A percentile compares a stretch with the other conserved stretches of the same genome.
These are phyloP conservation scores for Penicillium sp. DNA, from an alignment of 2,329 filamentous ascomycete species.

Conservation along the genomic window DNA sequence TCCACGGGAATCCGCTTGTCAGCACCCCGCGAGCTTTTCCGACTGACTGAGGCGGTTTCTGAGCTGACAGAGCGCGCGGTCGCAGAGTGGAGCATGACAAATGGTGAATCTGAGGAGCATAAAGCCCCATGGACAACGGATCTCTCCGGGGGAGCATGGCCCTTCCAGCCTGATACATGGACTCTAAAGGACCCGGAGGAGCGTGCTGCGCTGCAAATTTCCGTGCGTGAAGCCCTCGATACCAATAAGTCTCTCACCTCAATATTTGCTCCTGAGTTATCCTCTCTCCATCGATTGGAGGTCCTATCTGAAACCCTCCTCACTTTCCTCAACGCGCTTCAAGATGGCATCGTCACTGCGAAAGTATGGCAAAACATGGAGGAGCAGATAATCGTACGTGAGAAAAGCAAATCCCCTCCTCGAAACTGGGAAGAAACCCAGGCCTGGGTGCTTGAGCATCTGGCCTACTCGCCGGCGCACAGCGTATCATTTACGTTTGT, in stretches of 20 bases:
- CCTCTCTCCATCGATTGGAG: constrained; percentile 70
- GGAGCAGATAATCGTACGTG: constrained; percentile 52
- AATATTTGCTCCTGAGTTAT: constrained; percentile 62
- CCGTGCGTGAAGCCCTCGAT: constrained; percentile 68
- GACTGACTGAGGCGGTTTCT: constrained; percentile 78
- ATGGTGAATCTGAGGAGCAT: constrained; percentile 37
- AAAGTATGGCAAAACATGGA: constrained; percentile 70
- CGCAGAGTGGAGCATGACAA: constrained; percentile 63
- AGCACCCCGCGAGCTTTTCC: constrained; percentile 84
- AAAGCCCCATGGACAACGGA: constrained; percentile 53
- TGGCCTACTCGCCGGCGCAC: constrained; percentile 71
- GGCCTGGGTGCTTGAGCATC: constrained; percentile 67
- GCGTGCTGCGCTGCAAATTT: constrained; percentile 46
- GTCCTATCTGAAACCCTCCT: constrained; percentile 69
- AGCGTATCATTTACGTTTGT: constrained; percentile 89
- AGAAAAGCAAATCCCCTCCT: constrained; percentile 51
- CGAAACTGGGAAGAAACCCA: constrained; percentile 56
- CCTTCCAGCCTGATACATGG: constrained; percentile 57
- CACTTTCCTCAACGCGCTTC: constrained; percentile 70
- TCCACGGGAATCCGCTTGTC: constrained; percentile 60
- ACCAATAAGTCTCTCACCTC: constrained; percentile 62
- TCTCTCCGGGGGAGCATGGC: constrained; percentile 53
- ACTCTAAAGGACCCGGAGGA: constrained; percentile 41
- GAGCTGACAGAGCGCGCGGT: constrained; percentile 58
- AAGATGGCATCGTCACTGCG: constrained; percentile 74